A percentile compares a stretch with the other conserved stretches of the same genome.
phyloP scores from a whole-genome alignment of 108 stramenopile genomes.

The Seminavis robusta region DNA sequence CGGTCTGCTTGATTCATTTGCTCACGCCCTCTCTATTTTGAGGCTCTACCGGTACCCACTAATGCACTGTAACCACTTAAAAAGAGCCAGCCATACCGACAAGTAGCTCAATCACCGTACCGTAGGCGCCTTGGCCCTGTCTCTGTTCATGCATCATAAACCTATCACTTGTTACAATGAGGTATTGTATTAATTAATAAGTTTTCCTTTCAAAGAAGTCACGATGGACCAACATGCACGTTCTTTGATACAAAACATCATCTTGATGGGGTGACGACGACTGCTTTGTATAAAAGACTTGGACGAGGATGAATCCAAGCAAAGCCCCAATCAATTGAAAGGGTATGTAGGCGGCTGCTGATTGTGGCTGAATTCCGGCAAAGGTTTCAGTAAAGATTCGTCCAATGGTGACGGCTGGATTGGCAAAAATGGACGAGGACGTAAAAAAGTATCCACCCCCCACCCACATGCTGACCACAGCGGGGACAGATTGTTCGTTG shows the following conservation, averaged over 20 bases:
- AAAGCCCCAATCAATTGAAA: constrained; percentile 21
- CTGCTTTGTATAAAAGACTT: not conserved
- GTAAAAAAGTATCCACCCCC: constrained; percentile 40
- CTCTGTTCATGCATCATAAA: no score
- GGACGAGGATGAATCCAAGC: not conserved
- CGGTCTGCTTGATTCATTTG: no score
- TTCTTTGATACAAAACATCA: constrained; percentile 9
- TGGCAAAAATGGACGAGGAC: constrained; percentile 28
- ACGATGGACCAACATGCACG: not conserved
- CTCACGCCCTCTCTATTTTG: no score
- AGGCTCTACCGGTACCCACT: no score
- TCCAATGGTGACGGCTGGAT: constrained; percentile 40
- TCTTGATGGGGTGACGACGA: not conserved
- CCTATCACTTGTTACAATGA: no score
- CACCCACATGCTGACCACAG: constrained; percentile 23
- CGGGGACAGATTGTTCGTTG: constrained; percentile 14
- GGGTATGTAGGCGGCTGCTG: constrained; percentile 5
- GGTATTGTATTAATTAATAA: no score
- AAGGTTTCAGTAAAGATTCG: constrained; percentile 31
- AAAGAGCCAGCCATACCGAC: no score
- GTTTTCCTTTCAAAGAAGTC: constrained; percentile 4
- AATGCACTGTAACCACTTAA: no score
- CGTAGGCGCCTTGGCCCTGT: no score
- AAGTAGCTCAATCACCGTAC: no score
- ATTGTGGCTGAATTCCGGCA: constrained; percentile 21